phyloP scores from a whole-genome alignment of 164 flowering plant species.

The Cinnamomum chago region DNA sequence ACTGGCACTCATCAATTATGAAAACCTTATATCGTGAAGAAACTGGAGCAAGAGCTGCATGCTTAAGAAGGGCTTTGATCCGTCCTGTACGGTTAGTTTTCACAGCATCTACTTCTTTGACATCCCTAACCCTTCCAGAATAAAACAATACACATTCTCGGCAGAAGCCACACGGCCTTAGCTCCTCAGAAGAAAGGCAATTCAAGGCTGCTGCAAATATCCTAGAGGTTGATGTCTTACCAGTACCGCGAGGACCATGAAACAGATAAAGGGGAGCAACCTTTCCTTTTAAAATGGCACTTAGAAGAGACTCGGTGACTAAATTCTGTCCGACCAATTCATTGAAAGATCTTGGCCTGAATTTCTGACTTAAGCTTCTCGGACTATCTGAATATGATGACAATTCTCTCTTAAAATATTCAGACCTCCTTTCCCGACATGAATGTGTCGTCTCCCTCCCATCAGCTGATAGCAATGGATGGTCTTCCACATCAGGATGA shows the following conservation, averaged over 20 bases:
- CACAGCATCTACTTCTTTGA: slow-evolving; percentile 67
- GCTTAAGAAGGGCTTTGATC: slow-evolving; percentile 51
- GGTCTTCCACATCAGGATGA: slow-evolving; percentile 48
- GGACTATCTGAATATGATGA: slow-evolving; percentile 45
- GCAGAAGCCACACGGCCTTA: slow-evolving; percentile 77
- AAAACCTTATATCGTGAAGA: slow-evolving; percentile 71
- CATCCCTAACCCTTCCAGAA: slow-evolving; percentile 64
- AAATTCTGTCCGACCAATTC: slow-evolving; percentile 83
- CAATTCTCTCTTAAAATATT: slow-evolving; percentile 26
- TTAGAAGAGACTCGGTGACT: slow-evolving; percentile 55
- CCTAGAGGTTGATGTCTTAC: slow-evolving; percentile 78
- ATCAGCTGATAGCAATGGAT: slow-evolving; percentile 46
- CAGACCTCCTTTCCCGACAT: slow-evolving; percentile 17
- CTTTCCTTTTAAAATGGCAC: slow-evolving; percentile 50
- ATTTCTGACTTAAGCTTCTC: slow-evolving; percentile 69
- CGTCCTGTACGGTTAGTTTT: slow-evolving; percentile 44
- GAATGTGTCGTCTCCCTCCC: slow-evolving; percentile 21
- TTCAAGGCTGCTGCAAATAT: slow-evolving; percentile 91
- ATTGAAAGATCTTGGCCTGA: slow-evolving; percentile 61
- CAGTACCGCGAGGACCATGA: slow-evolving; percentile 94
- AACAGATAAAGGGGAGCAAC: slow-evolving; percentile 66
- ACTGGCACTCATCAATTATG: slow-evolving; percentile 80
- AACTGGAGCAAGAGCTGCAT: slow-evolving; percentile 48
- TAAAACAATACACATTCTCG: slow-evolving; percentile 55
- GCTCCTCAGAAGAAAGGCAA: slow-evolving; percentile 54